Evolutionary conservation across 2,329 filamentous ascomycete species (phyloP).

Genomic region (Paraphoma chrysanthemicola): DNA sequence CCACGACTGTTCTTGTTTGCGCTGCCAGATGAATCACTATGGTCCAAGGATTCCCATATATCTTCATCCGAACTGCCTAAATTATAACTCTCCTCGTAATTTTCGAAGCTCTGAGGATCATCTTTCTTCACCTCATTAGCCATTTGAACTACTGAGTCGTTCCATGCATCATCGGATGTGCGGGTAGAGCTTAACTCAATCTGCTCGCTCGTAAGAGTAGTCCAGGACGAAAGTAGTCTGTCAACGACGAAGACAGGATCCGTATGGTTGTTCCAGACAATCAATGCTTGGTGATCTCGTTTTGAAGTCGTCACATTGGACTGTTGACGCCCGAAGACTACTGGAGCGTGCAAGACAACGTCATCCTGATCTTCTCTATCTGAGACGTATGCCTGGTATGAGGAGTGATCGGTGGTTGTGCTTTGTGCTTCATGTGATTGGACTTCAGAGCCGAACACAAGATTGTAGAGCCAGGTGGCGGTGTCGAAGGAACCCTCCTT

Average conservation of each 20-base stretch:
- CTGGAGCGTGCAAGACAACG: background rate
- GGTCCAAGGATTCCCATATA: no score
- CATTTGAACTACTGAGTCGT: background rate
- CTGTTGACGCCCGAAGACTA: background rate
- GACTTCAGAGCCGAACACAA: conserved; percentile 15
- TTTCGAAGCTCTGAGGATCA: background rate
- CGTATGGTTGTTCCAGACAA: conserved; percentile 14
- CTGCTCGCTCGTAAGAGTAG: conserved; percentile 11
- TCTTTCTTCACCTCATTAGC: background rate
- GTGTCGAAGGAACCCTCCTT: conserved; percentile 20
- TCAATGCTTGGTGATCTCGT: conserved; percentile 3
- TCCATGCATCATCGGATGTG: background rate
- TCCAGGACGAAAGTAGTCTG: conserved; percentile 23
- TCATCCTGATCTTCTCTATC: background rate
- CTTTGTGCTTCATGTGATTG: background rate
- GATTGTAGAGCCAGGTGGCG: conserved; percentile 28
- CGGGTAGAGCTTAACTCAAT: conserved; percentile 14
- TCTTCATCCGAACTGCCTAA: background rate
- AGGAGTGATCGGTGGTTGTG: background rate
- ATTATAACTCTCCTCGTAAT: background rate
- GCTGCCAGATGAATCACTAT: no score
- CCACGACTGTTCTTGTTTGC: no score
- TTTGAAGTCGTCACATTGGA: background rate
- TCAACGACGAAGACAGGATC: conserved; percentile 19
- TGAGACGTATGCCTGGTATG: conserved; percentile 1